Conservation (phyloP, 371 early-diverging fungal species). For the Entomophthora muscae region DNA sequence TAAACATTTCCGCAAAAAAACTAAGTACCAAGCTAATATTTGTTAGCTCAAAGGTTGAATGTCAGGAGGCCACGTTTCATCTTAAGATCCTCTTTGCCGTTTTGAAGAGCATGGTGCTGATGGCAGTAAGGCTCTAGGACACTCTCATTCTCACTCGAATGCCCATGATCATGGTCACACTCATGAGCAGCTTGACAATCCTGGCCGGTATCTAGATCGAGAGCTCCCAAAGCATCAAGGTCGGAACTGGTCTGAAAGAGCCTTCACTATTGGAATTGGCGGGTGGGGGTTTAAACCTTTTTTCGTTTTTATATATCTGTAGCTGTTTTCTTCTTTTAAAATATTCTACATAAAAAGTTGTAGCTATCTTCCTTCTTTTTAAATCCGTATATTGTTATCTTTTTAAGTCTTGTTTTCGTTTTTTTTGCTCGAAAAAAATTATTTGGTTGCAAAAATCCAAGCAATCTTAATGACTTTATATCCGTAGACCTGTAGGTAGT, state of each 20-base stretch:
- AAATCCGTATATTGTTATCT: too few species aligned
- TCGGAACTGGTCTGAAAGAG: conserved; percentile 77
- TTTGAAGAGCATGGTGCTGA: conserved; percentile 12
- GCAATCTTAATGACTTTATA: neutral
- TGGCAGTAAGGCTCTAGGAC: conserved; percentile 17
- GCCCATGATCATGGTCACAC: conserved; percentile 65
- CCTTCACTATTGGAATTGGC: conserved; percentile 89
- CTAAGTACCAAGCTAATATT: too few species aligned
- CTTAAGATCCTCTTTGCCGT: conserved; percentile 10
- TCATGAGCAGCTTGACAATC: conserved; percentile 76
- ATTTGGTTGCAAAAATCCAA: neutral
- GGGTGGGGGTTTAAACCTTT: conserved; percentile 60
- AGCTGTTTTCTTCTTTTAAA: neutral
- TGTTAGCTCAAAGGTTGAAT: too few species aligned
- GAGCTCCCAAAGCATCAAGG: conserved; percentile 42
- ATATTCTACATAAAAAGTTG: neutral
- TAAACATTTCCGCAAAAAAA: too few species aligned
- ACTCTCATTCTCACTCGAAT: conserved; percentile 23
- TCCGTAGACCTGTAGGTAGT: conserved; percentile 70
- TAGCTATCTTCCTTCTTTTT: too few species aligned
- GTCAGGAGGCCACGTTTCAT: too few species aligned
- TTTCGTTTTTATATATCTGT: neutral
- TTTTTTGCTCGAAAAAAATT: neutral
- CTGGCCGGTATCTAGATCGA: conserved; percentile 67
- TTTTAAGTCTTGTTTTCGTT: too few species aligned